phyloP scores from a whole-genome alignment of 169 alveolate species.

The Plasmodium adleri region DNA sequence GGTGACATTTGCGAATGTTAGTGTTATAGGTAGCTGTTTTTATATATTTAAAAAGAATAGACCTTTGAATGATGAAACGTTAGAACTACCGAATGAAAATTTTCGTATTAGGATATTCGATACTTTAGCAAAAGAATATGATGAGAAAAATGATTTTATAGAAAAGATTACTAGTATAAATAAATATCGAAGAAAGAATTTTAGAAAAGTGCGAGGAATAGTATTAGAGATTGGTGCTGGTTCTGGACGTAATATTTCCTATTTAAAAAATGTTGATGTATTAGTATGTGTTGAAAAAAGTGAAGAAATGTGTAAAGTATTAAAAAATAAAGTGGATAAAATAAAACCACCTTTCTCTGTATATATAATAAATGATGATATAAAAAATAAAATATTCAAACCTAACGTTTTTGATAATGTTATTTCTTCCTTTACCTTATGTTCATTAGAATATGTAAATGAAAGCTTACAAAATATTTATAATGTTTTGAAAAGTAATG shows the following conservation, averaged over 20 bases:
- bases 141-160: slow-evolving; percentile 74
- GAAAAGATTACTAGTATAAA: slow-evolving; percentile 69
- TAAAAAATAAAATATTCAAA: slow-evolving; percentile 75
- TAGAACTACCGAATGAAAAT: slow-evolving; percentile 48
- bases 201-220: slow-evolving; percentile 82
- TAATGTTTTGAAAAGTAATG: slow-evolving; percentile 80
- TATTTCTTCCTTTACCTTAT: slow-evolving; percentile 83
- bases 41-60: slow-evolving; percentile 63
- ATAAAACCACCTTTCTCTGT: slow-evolving; percentile 84
- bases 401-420: slow-evolving; percentile 83
- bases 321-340: slow-evolving; percentile 81
- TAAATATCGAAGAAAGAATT: slow-evolving; percentile 70
- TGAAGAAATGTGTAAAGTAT: slow-evolving; percentile 82
- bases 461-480: slow-evolving; percentile 77
- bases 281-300: slow-evolving; percentile 85
- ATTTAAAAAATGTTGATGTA: slow-evolving; percentile 78
- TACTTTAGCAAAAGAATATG: slow-evolving; percentile 68
- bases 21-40: slow-evolving; percentile 54
- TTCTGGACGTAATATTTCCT: slow-evolving; percentile 79
- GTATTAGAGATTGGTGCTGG: slow-evolving; percentile 88
- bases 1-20: slow-evolving; percentile 68
- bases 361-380: slow-evolving; percentile 81
- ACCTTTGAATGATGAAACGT: slow-evolving; percentile 39
- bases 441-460: slow-evolving; percentile 85
- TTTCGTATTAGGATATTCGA: slow-evolving; percentile 67